phyloP scores from a whole-genome alignment of 192 early-diverging fungal genomes.

The Gaertneriomyces sp. region DNA sequence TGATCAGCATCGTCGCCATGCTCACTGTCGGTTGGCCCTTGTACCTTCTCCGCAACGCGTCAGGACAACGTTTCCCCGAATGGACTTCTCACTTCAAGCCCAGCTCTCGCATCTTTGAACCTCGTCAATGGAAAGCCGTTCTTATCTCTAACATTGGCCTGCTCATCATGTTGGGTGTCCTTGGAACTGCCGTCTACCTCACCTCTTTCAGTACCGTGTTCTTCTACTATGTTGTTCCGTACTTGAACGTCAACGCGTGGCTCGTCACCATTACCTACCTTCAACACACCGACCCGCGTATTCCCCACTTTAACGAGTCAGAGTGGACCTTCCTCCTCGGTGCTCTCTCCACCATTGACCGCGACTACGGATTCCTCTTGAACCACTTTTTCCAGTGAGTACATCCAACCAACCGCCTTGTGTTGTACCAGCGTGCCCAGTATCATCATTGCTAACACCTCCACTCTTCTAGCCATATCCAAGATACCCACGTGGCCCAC shows the following conservation, averaged over 20 bases:
- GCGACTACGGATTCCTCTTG: constrained; percentile 77
- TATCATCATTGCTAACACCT: constrained; percentile 6
- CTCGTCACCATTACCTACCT: constrained; percentile 93
- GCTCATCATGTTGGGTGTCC: constrained; percentile 44
- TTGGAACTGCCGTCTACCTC: constrained; percentile 50
- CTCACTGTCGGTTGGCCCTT: constrained; percentile 84
- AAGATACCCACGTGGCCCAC: constrained; percentile 92
- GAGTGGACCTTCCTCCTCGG: constrained; percentile 92
- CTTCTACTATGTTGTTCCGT: constrained; percentile 88
- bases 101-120: constrained; percentile 71
- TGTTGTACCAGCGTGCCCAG: constrained; percentile 11
- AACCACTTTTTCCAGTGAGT: constrained; percentile 62
- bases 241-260: constrained; percentile 91
- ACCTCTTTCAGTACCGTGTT: constrained; percentile 61
- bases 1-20: constrained; percentile 65
- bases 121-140: constrained; percentile 66
- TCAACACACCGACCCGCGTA: constrained; percentile 82
- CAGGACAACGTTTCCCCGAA: constrained; percentile 70
- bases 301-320: constrained; percentile 85
- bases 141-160: constrained; percentile 76
- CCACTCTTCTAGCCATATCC: constrained; percentile 62
- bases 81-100: constrained; percentile 88
- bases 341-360: constrained; percentile 85
- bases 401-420: too few relatives aligned
- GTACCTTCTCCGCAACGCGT: constrained; percentile 76